These are phyloP conservation scores for Jaltomata sinuosa DNA, from an alignment of 257 asterid genomes.

Conservation along the genomic window DNA sequence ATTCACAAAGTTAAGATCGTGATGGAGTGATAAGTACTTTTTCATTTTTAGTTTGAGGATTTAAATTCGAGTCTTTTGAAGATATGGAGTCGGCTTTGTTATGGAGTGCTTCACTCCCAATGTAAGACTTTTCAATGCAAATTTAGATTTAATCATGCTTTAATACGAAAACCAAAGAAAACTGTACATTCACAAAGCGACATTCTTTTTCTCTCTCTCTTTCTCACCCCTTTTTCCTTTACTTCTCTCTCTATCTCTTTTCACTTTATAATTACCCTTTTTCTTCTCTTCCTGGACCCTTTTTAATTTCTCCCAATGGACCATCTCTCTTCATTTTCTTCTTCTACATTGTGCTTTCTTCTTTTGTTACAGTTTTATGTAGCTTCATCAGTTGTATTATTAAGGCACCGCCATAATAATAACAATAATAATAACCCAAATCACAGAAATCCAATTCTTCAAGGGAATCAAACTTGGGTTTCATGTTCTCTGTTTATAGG, in stretches of 20 bases:
- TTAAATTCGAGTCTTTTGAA: no score
- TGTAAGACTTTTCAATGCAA: no score
- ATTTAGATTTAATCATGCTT: no score
- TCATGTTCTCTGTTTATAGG: conserved; percentile 68
- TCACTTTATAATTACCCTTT: background rate
- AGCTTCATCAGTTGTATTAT: conserved; percentile 39
- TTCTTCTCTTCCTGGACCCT: background rate
- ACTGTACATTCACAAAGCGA: background rate
- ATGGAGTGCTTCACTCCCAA: no score
- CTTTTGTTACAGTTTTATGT: conserved; percentile 12
- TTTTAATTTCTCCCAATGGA: conserved; percentile 31
- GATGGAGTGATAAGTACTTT: no score
- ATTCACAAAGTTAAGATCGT: background rate
- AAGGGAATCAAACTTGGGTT: conserved; percentile 37
- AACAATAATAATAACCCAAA: background rate
- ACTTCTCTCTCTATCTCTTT: background rate
- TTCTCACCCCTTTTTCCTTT: background rate
- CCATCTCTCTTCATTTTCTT: background rate
- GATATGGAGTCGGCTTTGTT: no score
- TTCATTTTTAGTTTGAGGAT: no score
- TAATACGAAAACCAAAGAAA: no score
- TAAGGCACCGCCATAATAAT: conserved; percentile 23
- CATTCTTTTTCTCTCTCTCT: background rate
- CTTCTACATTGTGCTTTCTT: conserved; percentile 19
- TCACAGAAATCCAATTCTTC: conserved; percentile 34